A percentile compares a stretch with the other conserved stretches of the same genome.
Evolutionary conservation across 257 asterid species (phyloP).

Genomic region (Solanum medicagineum): DNA sequence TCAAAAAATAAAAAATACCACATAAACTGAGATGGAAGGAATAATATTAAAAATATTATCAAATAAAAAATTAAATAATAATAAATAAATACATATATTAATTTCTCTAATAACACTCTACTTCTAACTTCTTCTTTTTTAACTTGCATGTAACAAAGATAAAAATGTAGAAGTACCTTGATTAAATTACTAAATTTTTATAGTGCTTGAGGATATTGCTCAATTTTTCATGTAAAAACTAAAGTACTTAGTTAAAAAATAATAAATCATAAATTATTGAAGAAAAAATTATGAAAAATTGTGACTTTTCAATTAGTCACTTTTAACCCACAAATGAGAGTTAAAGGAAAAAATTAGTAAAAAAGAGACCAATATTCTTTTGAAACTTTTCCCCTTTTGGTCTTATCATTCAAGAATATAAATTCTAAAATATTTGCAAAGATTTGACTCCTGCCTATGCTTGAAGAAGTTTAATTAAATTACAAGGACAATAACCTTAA

Average conservation of each 20-base stretch:
- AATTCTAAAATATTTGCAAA: background rate
- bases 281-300: no score
- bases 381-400: background rate
- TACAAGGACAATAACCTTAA: background rate
- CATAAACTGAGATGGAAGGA: no score
- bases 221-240: background rate
- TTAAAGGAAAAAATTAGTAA: background rate
- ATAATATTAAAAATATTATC: background rate
- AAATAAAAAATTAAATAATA: background rate
- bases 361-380: background rate
- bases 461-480: no score
- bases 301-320: no score
- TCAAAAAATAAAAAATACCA: no score
- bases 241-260: background rate
- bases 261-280: background rate
- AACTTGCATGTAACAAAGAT: background rate
- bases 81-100: background rate
- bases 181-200: background rate
- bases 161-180: background rate
- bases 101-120: background rate
- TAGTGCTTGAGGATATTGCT: background rate
- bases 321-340: background rate
- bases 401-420: background rate
- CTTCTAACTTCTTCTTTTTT: background rate
- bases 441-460: background rate